These are phyloP conservation scores for Carex kokanica DNA, from an alignment of 176 grass and related monocot genomes.

Conservation along the genomic window DNA sequence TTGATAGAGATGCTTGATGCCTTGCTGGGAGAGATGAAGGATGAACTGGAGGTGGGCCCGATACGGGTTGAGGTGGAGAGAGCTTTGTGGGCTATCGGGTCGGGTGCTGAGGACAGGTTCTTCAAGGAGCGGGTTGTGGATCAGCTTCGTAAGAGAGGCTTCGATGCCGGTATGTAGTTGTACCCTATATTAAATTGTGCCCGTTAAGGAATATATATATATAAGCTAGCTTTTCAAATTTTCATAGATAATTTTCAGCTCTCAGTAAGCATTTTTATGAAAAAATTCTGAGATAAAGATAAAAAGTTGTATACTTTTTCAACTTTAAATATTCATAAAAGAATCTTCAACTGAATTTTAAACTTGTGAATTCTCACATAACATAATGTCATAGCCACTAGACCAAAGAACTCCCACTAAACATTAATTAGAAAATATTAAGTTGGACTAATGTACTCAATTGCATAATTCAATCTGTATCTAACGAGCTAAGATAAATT, in stretches of 20 bases:
- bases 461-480: too few relatives aligned
- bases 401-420: too few relatives aligned
- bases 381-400: too few relatives aligned
- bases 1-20: slow-evolving; percentile 31
- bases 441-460: too few relatives aligned
- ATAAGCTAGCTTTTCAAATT: neutral
- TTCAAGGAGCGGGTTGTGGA: slow-evolving; percentile 32
- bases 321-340: too few relatives aligned
- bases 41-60: slow-evolving; percentile 30
- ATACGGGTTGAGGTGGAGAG: slow-evolving; percentile 58
- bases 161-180: slow-evolving; percentile 45
- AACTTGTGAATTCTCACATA: too few relatives aligned
- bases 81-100: slow-evolving; percentile 28
- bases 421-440: too few relatives aligned
- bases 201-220: neutral
- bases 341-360: too few relatives aligned
- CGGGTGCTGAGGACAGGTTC: slow-evolving; percentile 7
- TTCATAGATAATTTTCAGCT: neutral
- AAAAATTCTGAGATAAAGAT: too few relatives aligned
- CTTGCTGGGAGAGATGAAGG: slow-evolving; percentile 33
- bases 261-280: too few relatives aligned
- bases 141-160: slow-evolving; percentile 42
- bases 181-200: neutral
- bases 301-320: too few relatives aligned
- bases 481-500: too few relatives aligned